Evolutionary conservation across 192 early-diverging fungal species (phyloP), one percentile per base, ranked within the genome.

Genomic region (Entrophospora sp.): DNA sequence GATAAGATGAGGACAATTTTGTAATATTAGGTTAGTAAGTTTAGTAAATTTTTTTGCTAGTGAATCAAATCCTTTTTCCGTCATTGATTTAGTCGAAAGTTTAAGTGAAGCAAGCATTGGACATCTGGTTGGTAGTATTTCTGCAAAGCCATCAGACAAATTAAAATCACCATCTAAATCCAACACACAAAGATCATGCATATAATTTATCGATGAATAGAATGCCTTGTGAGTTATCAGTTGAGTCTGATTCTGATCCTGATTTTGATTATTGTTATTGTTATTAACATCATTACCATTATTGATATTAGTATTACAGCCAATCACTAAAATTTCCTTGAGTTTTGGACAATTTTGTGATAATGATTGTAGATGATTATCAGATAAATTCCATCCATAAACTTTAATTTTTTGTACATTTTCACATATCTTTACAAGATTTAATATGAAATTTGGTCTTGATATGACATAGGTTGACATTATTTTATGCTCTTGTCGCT

Each of bases 361-460:
- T 4, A 71, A 24, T 13, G 8, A 30, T 5, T 70, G 66, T 27
- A 77, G 13, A 51, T 64, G 38, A 3, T 16, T 16, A 24, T 45
- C 53, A 5, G 40, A 45, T 1, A 77, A 38, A 9, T 73, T 56
- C 69, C 72, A n/a, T n/a, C n/a, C n/a, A n/a, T n/a, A n/a, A n/a
- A n/a, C n/a, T n/a, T n/a, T n/a, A n/a, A n/a, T n/a, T 71, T 14
- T 52, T 25, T 64, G 25, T 3, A 73, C 31, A 9, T 69, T 67
- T 34, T 77, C 75, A 34, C 75, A 77, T 1, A 61, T 28, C n/a
- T 49, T 18, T 8, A 51, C 36, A 22, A 77, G 27, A 20, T 25
- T n/a, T 7, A 62, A 32, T 5, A 73, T 71, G 5, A 67, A n/a
- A 0, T 64, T n/a, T 13, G 66, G 65, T 7, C 65, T 60, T 7